Percentiles rank a stretch among this genome's conserved stretches.
phyloP scores from a whole-genome alignment of 2,329 filamentous ascomycete species.

The Ceratocystis harringtonii region DNA sequence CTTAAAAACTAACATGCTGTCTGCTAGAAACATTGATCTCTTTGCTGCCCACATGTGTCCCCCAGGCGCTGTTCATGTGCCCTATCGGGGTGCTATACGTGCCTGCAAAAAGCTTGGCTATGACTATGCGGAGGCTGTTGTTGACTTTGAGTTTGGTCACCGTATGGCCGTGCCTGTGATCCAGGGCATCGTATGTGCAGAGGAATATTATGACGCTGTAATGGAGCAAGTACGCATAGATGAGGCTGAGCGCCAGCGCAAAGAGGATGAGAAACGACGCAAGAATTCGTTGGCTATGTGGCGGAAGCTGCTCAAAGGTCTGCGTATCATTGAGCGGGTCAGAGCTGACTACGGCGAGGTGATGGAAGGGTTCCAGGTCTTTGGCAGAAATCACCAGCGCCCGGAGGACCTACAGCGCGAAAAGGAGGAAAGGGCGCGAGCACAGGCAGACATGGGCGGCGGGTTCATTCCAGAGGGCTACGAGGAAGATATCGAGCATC shows the following conservation, averaged over 20 bases:
- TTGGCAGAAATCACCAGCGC: constrained; percentile 12
- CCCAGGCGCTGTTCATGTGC: constrained; percentile 65
- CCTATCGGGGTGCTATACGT: constrained; percentile 57
- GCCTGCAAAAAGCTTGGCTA: constrained; percentile 74
- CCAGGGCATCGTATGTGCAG: constrained; percentile 74
- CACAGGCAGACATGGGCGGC: constrained; percentile 42
- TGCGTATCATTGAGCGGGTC: constrained; percentile 68
- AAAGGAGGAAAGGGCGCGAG: constrained; percentile 25
- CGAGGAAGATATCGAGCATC: constrained; percentile 32
- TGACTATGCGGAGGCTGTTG: constrained; percentile 86
- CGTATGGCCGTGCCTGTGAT: constrained; percentile 88
- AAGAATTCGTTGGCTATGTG: constrained; percentile 61
- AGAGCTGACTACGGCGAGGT: constrained; percentile 56
- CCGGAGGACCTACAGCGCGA: constrained; percentile 17
- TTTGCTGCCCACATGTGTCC: constrained; percentile 93
- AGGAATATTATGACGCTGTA: constrained; percentile 59
- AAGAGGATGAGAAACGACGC: constrained; percentile 70
- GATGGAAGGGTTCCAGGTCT: constrained; percentile 29
- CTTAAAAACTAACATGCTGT: constrained; percentile 18
- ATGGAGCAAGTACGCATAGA: constrained; percentile 68
- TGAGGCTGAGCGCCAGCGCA: constrained; percentile 57
- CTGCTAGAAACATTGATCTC: constrained; percentile 65
- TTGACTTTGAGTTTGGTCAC: constrained; percentile 90
- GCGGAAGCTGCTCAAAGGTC: constrained; percentile 73
- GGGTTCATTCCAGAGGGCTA: constrained; percentile 46